Conservation (phyloP, 106 monocot genomes). For the Gastrodia elata region DNA sequence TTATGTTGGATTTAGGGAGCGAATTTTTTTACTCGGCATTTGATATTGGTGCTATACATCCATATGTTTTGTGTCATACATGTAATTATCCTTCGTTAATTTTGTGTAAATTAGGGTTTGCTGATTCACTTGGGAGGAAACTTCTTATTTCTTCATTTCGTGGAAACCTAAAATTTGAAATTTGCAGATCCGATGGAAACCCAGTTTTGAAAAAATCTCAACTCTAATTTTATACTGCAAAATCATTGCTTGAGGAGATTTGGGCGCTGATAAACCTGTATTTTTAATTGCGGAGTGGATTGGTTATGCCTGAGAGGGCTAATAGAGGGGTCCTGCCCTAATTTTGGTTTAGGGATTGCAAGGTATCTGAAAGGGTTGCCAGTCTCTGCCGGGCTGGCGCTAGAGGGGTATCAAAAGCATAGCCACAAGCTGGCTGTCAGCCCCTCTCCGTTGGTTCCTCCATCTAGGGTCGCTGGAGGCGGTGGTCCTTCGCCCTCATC, state of each 20-base stretch:
- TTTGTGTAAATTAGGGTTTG: not conserved
- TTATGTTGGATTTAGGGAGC: too few species aligned
- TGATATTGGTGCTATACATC: too few species aligned
- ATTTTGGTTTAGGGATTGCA: not conserved
- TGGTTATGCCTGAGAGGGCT: not conserved
- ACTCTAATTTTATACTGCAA: not conserved
- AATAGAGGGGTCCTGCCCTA: not conserved
- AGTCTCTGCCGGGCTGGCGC: conserved; percentile 20
- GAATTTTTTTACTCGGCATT: too few species aligned
- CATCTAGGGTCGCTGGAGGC: conserved; percentile 10
- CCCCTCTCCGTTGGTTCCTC: conserved; percentile 20
- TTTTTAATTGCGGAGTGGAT: not conserved
- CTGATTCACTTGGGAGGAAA: too few species aligned
- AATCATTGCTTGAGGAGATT: not conserved
- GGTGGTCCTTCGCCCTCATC: conserved; percentile 25
- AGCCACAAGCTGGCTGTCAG: conserved; percentile 20
- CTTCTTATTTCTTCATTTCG: not conserved
- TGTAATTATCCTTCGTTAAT: not conserved
- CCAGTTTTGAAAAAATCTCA: not conserved
- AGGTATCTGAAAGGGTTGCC: conserved; percentile 4
- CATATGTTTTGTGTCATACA: not conserved
- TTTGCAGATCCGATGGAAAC: not conserved
- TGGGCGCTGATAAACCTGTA: not conserved
- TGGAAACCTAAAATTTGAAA: not conserved
- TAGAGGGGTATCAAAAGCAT: conserved; percentile 31